Evolutionary conservation across 2,329 filamentous ascomycete genomes (phyloP), one percentile per base, ranked within the genome.

Genomic region (Penicillium nordicum): DNA sequence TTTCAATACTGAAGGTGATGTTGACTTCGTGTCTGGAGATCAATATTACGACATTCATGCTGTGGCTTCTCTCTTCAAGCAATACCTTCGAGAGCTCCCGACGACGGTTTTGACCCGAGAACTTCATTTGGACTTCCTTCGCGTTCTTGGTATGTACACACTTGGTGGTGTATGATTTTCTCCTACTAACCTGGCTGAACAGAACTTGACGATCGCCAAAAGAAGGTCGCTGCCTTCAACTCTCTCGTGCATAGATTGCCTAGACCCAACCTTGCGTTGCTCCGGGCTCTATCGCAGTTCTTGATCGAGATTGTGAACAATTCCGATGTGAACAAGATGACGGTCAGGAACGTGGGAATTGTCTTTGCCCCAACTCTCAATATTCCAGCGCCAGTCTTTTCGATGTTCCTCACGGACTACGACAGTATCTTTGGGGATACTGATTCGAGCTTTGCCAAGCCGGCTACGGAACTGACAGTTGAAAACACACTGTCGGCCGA

Each of bases 321-420:
- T 66, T 82, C 91, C 7, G 87, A 90, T 65, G 80, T 88, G 60
- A 99, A 99, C 79, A 97, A 97, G 80, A 99, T 99, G 94, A 97
- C 90, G 11, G 90, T 97, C 51, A 87, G 93, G 63, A 99, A 99
- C 69, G 90, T 99, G 53, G 93, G 94, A 62, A 97, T 99, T 66
- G 93, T 99, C 55, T 99, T 99, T 74, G 96, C 94, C 16, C 94
- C 94, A 0, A 97, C 94, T 0, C 82, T 99, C 52, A 97, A 97
- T 72, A 96, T 99, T 42, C 93, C 94, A 0, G 92, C 92, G 0
- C 92, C 93, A 0, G 88, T 99, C 11, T 97, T 99, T 72, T 92
- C 92, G 4, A 83, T 95, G 73, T 94, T 99, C 73, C 81, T 99
- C 56, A 92, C 94, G 62, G 92, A 97, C 68, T 97, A 91, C 69